A percentile compares a stretch with the other conserved stretches of the same genome.
Evolutionary conservation across 306 rosid genomes (phyloP).

Genomic region (Calophaca sinica): DNA sequence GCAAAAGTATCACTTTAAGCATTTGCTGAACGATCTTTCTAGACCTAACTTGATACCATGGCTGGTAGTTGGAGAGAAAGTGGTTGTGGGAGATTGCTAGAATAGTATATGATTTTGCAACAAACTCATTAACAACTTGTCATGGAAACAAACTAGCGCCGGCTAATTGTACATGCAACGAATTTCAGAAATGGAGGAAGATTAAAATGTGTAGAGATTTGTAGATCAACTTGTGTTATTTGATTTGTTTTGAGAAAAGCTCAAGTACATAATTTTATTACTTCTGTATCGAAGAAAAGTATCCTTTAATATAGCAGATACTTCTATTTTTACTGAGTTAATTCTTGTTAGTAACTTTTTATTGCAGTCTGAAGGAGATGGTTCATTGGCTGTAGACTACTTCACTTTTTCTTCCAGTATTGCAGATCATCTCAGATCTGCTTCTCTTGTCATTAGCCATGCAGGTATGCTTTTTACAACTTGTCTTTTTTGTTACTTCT

Average conservation of each 20-base stretch:
- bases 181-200: background rate
- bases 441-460: conserved; percentile 89
- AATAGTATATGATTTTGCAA: background rate
- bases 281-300: background rate
- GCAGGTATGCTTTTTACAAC: conserved; percentile 62
- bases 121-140: background rate
- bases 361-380: conserved; percentile 70
- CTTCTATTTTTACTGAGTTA: conserved; percentile 6
- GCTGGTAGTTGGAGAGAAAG: background rate
- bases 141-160: background rate
- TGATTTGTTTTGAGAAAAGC: background rate
- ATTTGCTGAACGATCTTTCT: background rate
- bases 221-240: background rate
- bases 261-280: background rate
- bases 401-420: conserved; percentile 93
- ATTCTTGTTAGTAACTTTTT: background rate
- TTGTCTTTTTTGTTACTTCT: background rate
- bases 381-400: conserved; percentile 66
- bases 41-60: too few relatives aligned
- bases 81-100: background rate
- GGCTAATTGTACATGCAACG: background rate
- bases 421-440: conserved; percentile 78
- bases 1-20: background rate
- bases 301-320: background rate
- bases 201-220: conserved; percentile 11